A percentile compares a stretch with the other conserved stretches of the same genome.
These are phyloP conservation scores for Rhizopogon sp. DNA, from an alignment of 768 basidiomycete genomes.

Conservation along the genomic window DNA sequence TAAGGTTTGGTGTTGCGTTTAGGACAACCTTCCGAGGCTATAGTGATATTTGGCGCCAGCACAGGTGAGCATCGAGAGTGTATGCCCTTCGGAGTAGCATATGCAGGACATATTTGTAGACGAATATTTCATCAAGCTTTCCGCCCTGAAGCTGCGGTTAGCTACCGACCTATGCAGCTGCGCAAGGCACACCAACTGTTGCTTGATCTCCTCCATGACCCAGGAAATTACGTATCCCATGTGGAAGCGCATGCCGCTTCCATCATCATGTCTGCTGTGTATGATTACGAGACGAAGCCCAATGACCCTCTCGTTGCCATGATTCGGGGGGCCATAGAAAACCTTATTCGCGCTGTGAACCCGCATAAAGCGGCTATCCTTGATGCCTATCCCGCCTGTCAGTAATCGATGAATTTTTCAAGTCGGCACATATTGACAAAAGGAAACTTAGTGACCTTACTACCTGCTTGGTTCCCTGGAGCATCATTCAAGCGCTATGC, in stretches of 20 bases:
- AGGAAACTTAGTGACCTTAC: conserved; percentile 31
- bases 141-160: conserved; percentile 6
- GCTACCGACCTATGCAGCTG: conserved; percentile 15
- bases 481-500: conserved; percentile 40
- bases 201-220: conserved; percentile 24
- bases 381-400: conserved; percentile 6
- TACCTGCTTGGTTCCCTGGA: conserved; percentile 45
- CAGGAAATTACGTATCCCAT: conserved; percentile 19
- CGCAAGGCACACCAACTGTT: conserved; percentile 30
- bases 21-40: conserved; percentile 32
- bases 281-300: conserved; percentile 29
- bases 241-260: conserved; percentile 28
- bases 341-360: conserved; percentile 1
- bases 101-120: conserved; percentile 24
- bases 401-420: conserved; percentile 26
- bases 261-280: conserved; percentile 32
- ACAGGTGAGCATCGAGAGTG: conserved; percentile 19
- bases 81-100: conserved; percentile 30
- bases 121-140: conserved; percentile 23
- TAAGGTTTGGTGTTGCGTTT: conserved; percentile 36
- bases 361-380: conserved; percentile 5
- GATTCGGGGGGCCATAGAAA: conserved; percentile 26
- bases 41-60: conserved; percentile 26
- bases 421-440: not conserved
- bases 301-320: conserved; percentile 32